Evolutionary conservation across 768 basidiomycete genomes (phyloP).

Genomic region (Termitomyces bulborhizus): DNA sequence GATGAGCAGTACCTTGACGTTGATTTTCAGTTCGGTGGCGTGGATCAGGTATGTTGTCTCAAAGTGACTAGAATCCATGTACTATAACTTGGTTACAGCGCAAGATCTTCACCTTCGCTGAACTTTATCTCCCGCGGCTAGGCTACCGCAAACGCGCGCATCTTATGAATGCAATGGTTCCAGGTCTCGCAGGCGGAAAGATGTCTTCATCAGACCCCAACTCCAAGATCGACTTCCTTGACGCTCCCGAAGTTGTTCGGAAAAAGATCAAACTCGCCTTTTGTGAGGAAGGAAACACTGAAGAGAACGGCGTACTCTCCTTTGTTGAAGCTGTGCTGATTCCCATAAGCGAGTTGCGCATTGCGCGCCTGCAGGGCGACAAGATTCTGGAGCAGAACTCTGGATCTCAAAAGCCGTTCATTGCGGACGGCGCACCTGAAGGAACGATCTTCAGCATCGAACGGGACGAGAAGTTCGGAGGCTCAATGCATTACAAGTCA

Average conservation of each 20-base stretch:
- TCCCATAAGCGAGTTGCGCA: constrained; percentile 72
- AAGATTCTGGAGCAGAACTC: constrained; percentile 41
- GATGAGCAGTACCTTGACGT: constrained; percentile 96
- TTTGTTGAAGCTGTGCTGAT: constrained; percentile 87
- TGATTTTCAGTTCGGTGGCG: constrained; percentile 97
- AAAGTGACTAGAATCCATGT: not conserved
- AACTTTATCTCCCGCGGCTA: constrained; percentile 88
- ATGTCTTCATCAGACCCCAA: constrained; percentile 99
- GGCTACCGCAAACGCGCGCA: constrained; percentile 95
- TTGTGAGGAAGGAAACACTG: constrained; percentile 87
- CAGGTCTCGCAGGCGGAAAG: constrained; percentile 89
- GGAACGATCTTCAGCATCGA: constrained; percentile 79
- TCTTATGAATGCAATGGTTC: constrained; percentile 98
- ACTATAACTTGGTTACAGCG: constrained; percentile 43
- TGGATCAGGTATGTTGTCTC: constrained; percentile 72
- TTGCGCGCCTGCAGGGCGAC: constrained; percentile 50
- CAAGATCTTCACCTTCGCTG: constrained; percentile 98
- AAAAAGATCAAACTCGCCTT: constrained; percentile 90
- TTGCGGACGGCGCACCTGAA: constrained; percentile 60
- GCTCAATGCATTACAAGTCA: constrained; percentile 64
- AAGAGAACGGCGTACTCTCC: constrained; percentile 83
- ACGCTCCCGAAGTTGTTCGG: constrained; percentile 74
- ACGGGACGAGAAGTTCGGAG: constrained; percentile 78
- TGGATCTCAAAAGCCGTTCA: constrained; percentile 59
- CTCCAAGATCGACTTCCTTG: constrained; percentile 97